These are phyloP conservation scores for Rhododendron simsii DNA, from an alignment of 148 eudicot genomes.

Conservation along the genomic window DNA sequence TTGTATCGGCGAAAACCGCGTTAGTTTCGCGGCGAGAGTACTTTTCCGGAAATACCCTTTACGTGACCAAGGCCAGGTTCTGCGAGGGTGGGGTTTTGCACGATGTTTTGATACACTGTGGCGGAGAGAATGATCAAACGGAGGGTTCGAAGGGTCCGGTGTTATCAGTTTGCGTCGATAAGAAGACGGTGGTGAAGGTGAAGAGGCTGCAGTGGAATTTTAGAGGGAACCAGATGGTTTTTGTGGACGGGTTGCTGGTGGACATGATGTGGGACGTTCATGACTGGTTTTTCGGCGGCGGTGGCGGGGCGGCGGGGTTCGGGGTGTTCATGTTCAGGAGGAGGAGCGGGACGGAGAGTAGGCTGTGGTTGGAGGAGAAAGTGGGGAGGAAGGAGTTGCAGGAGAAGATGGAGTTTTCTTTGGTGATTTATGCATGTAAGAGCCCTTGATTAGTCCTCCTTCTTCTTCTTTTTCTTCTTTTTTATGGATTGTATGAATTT, in stretches of 20 bases:
- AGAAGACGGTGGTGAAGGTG: slow-evolving; percentile 58
- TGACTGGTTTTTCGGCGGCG: slow-evolving; percentile 64
- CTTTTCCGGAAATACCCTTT: slow-evolving; percentile 51
- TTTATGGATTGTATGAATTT: neutral
- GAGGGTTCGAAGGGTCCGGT: slow-evolving; percentile 54
- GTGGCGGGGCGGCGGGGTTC: slow-evolving; percentile 22
- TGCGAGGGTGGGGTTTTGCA: slow-evolving; percentile 46
- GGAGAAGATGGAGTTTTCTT: slow-evolving; percentile 52
- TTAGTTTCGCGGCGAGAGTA: slow-evolving; percentile 59
- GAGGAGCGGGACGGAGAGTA: slow-evolving; percentile 68
- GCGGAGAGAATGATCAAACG: slow-evolving; percentile 25
- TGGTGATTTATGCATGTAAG: slow-evolving; percentile 72
- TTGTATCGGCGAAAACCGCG: slow-evolving; percentile 24
- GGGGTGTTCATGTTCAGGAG: slow-evolving; percentile 92
- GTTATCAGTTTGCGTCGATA: slow-evolving; percentile 58
- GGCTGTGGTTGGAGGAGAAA: slow-evolving; percentile 80
- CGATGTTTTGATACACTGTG: slow-evolving; percentile 55
- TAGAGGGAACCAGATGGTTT: slow-evolving; percentile 79
- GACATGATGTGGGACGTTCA: slow-evolving; percentile 96
- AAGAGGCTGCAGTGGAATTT: slow-evolving; percentile 87
- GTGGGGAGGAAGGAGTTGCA: slow-evolving; percentile 29
- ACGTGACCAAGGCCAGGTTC: slow-evolving; percentile 56
- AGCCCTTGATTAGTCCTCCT: slow-evolving; percentile 13
- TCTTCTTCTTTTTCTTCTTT: neutral
- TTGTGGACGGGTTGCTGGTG: slow-evolving; percentile 71